These are phyloP conservation scores for Aechmea fasciata DNA, from an alignment of 176 grass and related monocot species.

Conservation along the genomic window DNA sequence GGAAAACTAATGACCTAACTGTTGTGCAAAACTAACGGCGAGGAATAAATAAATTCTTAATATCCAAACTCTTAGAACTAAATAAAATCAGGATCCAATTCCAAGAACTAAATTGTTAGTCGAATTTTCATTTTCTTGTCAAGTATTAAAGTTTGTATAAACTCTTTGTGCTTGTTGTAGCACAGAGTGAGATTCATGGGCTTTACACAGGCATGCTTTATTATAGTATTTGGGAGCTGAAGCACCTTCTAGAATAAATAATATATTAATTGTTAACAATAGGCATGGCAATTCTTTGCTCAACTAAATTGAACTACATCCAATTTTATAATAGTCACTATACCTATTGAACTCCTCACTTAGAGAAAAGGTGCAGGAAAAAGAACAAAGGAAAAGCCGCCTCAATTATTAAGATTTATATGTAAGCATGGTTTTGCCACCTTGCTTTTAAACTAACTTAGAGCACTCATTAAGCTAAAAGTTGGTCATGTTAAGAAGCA, in stretches of 20 bases:
- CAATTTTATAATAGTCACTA: background rate
- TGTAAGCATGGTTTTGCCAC: background rate
- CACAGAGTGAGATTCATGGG: background rate
- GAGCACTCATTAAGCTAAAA: conserved; percentile 26
- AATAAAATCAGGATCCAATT: too few relatives aligned
- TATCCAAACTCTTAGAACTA: too few relatives aligned
- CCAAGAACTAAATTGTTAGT: too few relatives aligned
- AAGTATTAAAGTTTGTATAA: too few relatives aligned
- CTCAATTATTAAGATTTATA: background rate
- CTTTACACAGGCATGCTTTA: too few relatives aligned
- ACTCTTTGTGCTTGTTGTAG: background rate
- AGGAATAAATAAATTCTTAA: too few relatives aligned
- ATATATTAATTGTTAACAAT: background rate
- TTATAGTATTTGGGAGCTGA: too few relatives aligned
- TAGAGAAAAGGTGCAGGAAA: background rate
- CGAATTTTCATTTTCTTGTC: too few relatives aligned
- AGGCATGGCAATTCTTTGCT: background rate
- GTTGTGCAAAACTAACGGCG: too few relatives aligned
- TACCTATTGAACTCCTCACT: background rate
- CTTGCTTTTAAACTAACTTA: conserved; percentile 3
- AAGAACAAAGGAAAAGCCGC: background rate
- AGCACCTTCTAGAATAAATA: too few relatives aligned
- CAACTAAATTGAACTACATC: background rate
- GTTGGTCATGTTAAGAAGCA: background rate
- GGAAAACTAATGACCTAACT: too few relatives aligned